Percentiles rank a stretch among this genome's conserved stretches.
These are phyloP conservation scores for Mycosarcoma maydis DNA, from an alignment of 1,284 basidiomycete genomes.

Conservation along the genomic window DNA sequence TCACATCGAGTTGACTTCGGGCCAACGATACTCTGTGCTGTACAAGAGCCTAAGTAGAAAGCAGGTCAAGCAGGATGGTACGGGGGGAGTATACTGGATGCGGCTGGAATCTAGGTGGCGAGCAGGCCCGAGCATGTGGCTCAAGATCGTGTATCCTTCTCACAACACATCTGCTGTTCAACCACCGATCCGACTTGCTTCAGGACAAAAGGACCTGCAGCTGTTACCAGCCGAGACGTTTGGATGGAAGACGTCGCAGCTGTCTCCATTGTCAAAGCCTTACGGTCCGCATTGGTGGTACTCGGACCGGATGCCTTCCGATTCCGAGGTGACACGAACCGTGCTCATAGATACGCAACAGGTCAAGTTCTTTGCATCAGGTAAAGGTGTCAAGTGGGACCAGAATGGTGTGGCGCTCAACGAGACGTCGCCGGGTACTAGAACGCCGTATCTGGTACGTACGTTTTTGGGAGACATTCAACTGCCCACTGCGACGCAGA, in stretches of 20 bases:
- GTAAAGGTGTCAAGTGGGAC: constrained; percentile 38
- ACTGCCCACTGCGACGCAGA: constrained; percentile 8
- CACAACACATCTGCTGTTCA: neutral
- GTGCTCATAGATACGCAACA: constrained; percentile 50
- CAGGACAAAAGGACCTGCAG: constrained; percentile 1
- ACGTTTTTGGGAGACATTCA: constrained; percentile 22
- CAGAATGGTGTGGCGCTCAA: constrained; percentile 21
- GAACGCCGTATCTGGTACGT: constrained; percentile 37
- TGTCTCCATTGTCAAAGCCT: constrained; percentile 13
- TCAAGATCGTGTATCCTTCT: constrained; percentile 24
- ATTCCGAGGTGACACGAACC: constrained; percentile 39
- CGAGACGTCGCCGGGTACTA: constrained; percentile 1
- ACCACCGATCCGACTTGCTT: constrained; percentile 1
- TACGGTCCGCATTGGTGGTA: constrained; percentile 16
- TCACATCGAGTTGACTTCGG: constrained; percentile 44
- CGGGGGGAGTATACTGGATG: constrained; percentile 47
- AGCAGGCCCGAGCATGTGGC: constrained; percentile 32
- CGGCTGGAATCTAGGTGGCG: constrained; percentile 47
- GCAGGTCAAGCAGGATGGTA: constrained; percentile 33
- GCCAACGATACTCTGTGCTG: constrained; percentile 56
- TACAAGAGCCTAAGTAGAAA: constrained; percentile 12
- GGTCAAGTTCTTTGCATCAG: constrained; percentile 8
- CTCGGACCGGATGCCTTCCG: constrained; percentile 13
- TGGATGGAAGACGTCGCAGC: constrained; percentile 33
- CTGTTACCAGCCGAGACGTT: constrained; percentile 33